phyloP scores from a whole-genome alignment of 805 yeast genomes.

The Metschnikowia baotianmanensis region DNA sequence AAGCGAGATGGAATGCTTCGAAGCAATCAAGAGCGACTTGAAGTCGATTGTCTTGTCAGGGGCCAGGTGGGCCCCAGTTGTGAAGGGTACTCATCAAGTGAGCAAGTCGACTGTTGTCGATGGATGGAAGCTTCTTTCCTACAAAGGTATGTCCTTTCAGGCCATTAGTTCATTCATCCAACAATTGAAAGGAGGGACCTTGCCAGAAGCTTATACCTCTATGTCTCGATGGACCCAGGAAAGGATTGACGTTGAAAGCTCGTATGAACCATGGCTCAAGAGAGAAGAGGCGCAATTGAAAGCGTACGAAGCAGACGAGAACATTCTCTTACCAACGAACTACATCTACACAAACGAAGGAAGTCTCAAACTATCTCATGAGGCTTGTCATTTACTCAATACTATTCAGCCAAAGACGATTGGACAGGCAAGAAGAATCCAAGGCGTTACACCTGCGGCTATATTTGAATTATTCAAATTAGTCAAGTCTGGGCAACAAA shows the following conservation, averaged over 20 bases:
- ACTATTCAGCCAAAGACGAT: conserved; percentile 81
- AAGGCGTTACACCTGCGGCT: conserved; percentile 95
- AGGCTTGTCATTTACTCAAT: conserved; percentile 67
- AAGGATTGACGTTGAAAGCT: conserved; percentile 74
- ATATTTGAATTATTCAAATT: conserved; percentile 72
- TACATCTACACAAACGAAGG: conserved; percentile 61
- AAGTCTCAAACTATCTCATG: conserved; percentile 58
- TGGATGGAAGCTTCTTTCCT: conserved; percentile 72
- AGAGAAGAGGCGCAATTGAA: conserved; percentile 68
- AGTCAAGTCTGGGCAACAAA: conserved; percentile 29
- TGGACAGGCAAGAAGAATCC: conserved; percentile 93
- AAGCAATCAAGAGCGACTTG: conserved; percentile 46
- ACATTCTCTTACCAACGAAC: conserved; percentile 62
- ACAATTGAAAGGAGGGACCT: conserved; percentile 19
- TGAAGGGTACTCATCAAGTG: conserved; percentile 49
- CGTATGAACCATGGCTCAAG: conserved; percentile 74
- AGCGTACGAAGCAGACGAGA: conserved; percentile 84
- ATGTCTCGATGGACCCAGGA: conserved; percentile 44
- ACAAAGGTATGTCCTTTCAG: conserved; percentile 40
- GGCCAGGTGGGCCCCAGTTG: conserved; percentile 55
- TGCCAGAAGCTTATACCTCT: conserved; percentile 26
- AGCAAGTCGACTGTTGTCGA: conserved; percentile 35
- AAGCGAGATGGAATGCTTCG: conserved; percentile 45
- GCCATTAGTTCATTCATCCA: conserved; percentile 31
- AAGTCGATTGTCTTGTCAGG: conserved; percentile 48